These are phyloP conservation scores for Escallonia herrerae DNA, from an alignment of 129 eudicot species.

Conservation along the genomic window DNA sequence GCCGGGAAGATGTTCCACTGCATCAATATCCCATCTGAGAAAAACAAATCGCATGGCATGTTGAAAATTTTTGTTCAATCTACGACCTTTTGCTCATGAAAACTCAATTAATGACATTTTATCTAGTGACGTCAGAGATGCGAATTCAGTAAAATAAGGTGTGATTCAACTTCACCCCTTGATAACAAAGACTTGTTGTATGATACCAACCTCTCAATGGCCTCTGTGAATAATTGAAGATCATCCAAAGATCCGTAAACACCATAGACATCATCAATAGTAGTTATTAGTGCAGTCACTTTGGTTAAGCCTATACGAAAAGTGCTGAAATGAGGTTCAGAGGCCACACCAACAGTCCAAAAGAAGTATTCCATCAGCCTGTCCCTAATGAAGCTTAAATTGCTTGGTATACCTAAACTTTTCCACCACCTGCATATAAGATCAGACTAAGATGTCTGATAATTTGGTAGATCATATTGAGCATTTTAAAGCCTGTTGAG, in stretches of 20 bases:
- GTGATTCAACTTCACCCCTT: no score
- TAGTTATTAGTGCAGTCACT: neutral
- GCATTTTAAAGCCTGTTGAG: no score
- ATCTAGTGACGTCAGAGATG: no score
- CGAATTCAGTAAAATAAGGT: no score
- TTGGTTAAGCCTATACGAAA: constrained; percentile 4
- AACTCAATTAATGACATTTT: no score
- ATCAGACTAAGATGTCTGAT: no score
- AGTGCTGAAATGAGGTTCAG: constrained; percentile 5
- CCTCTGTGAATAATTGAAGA: constrained; percentile 8
- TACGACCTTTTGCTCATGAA: no score
- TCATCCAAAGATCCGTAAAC: constrained; percentile 14
- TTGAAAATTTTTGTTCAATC: no score
- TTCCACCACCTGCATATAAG: constrained; percentile 18
- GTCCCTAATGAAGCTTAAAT: constrained; percentile 2
- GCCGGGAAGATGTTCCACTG: constrained; percentile 10
- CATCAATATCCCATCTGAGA: neutral
- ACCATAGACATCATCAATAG: constrained; percentile 4
- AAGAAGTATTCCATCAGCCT: constrained; percentile 10
- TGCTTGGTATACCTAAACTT: constrained; percentile 2
- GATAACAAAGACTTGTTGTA: no score
- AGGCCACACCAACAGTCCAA: constrained; percentile 8
- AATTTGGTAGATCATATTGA: no score
- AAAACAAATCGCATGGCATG: neutral
- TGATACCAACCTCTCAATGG: constrained; percentile 10